Conservation (phyloP, 305 asterid species). For the Nicotiana rustica region DNA sequence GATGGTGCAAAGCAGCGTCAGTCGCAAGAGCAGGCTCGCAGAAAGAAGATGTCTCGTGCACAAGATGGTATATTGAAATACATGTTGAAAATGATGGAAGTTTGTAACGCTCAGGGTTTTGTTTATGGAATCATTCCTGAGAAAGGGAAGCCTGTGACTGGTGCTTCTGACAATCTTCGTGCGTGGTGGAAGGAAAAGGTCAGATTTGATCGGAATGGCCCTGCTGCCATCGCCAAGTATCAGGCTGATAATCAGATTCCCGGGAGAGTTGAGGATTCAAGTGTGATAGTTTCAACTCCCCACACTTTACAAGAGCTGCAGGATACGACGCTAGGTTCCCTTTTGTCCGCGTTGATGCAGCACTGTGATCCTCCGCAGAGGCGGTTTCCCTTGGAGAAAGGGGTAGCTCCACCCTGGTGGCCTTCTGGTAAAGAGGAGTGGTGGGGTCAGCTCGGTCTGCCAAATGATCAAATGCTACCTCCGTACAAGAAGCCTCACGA, state of each 20-base stretch:
- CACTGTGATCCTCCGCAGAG: slow-evolving; percentile 79
- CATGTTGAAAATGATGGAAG: slow-evolving; percentile 77
- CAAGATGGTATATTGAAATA: slow-evolving; percentile 76
- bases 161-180: slow-evolving; percentile 73
- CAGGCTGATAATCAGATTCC: slow-evolving; percentile 51
- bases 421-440: slow-evolving; percentile 68
- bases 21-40: slow-evolving; percentile 68
- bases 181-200: slow-evolving; percentile 85
- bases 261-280: slow-evolving; percentile 49
- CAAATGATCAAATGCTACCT: slow-evolving; percentile 55
- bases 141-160: slow-evolving; percentile 73
- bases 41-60: slow-evolving; percentile 81
- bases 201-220: slow-evolving; percentile 68
- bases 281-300: slow-evolving; percentile 41
- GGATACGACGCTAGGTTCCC: slow-evolving; percentile 75
- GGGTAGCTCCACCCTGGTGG: slow-evolving; percentile 80
- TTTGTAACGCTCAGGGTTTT: slow-evolving; percentile 72
- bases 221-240: slow-evolving; percentile 64
- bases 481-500: slow-evolving; percentile 81
- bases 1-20: slow-evolving; percentile 53
- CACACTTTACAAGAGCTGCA: slow-evolving; percentile 66
- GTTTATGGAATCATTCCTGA: slow-evolving; percentile 76
- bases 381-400: slow-evolving; percentile 67
- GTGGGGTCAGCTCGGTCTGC: slow-evolving; percentile 60
- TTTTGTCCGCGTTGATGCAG: slow-evolving; percentile 72